Evolutionary conservation across 2,329 filamentous ascomycete species (phyloP), one percentile per base, ranked within the genome.

Genomic region (Talaromyces sp.): DNA sequence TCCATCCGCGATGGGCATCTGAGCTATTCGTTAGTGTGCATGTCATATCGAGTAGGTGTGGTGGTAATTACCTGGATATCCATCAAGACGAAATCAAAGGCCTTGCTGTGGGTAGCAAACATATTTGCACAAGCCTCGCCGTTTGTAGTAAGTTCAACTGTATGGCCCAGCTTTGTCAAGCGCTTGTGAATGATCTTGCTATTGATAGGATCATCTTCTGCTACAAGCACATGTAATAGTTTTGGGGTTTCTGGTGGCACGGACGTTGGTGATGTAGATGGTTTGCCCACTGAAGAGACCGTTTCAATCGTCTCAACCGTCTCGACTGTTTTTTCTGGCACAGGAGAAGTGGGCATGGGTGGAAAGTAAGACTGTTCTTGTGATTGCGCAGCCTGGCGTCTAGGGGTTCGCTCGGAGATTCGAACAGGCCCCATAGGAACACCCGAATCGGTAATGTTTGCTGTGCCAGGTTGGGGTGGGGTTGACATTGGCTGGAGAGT

Each of bases 1-100:
- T n/a, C 91, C 91, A 65, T 96, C 91, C 7, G 94, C 88, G 30
- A 96, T 95, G n/a, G 91, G 91, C 91, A 96, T 96, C 90, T 95
- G 17, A 27, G 24, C 9, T 22, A 19, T 30, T 43, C 36, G 14
- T 54, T 49, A 57, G 44, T 40, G 11, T 22, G 11, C 7, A 3
- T 16, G 9, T 20, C 14, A 16, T 2, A 10, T 19, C 10, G 45
- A 16, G 11, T 3, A 13, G 17, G 9, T 19, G 10, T 19, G n/a
- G 27, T 17, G 16, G 11, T 16, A 22, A 72, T 83, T 68, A 91
- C 90, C 81, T 96, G 91, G 82, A 96, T 92, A 68, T 96, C 91
- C 91, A 96, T 96, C 61, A 96, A 78, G 43, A 96, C 80, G 4
- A 91, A 85, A 67, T 96, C 91, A 65, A 89, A 94, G 17, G 74